Evolutionary conservation across 1,284 basidiomycete species (phyloP), one percentile per base, ranked within the genome.

Genomic region (Cryptococcus depauperatus): DNA sequence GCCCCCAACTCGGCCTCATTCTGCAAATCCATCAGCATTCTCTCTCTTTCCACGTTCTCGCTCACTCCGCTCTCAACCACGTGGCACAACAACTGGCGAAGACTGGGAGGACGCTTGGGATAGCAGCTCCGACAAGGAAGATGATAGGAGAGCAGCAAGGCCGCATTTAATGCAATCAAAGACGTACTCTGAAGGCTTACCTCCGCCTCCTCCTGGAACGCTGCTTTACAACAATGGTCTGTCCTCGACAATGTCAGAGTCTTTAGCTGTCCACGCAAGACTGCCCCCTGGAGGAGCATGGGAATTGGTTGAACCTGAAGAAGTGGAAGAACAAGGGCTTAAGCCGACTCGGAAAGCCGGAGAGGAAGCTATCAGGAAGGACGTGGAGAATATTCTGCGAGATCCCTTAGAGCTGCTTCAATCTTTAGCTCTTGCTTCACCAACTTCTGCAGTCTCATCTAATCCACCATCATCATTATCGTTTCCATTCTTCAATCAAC

Each of bases 81-180:
- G 28, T 34, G 22, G 18, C 19, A 27, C 47, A 26, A 23, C 18
- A 32, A 35, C 34, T 18, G 81, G 81, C 2, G 77, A 79, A 1
- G 81, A 83, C 56, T 84, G 82, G 46, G 87, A 91, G 56, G 87
- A 91, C 65, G 86, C 82, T 37, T 91, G 88, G 87, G 87, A 91
- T 73, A 84, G 82, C 56, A 77, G 77, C 45, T 89, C 86, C 3
- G 87, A 90, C 69, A 81, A 82, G 37, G 87, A 89, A 64, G 66
- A 69, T 38, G 52, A 23, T 3, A 26, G 23, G 4, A 41, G 58
- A 44, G 57, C 60, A 13, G 59, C 58, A 9, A 34, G 60, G 26
- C 58, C 60, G 13, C 26, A 18, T 13, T 39, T 59, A 18, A 7
- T 38, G 7, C 40, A 47, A 7, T 35, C 55, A 3, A 62, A 64